These are phyloP conservation scores for Rhypophila decipiens DNA, from an alignment of 495 filamentous ascomycete species.

Conservation along the genomic window DNA sequence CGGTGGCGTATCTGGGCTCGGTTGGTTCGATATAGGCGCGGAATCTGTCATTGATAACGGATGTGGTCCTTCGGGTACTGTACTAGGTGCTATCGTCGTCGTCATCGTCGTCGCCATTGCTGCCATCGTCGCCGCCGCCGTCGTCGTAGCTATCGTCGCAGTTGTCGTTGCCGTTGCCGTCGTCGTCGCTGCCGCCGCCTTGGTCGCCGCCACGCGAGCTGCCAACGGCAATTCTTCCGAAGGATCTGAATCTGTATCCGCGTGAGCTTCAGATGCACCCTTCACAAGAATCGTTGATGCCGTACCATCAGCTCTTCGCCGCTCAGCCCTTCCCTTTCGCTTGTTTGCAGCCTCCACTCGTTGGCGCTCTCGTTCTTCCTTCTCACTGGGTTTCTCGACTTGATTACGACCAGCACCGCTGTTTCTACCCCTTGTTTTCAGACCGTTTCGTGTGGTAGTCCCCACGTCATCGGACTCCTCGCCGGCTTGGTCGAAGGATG, in stretches of 20 bases:
- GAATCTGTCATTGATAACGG: constrained; percentile 12
- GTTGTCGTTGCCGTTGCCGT: constrained; percentile 13
- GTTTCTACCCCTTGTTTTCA: constrained; percentile 56
- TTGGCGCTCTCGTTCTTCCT: constrained; percentile 65
- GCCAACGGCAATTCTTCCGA: constrained; percentile 51
- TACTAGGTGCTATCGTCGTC: background rate
- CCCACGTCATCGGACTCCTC: constrained; percentile 69
- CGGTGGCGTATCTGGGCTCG: constrained; percentile 50
- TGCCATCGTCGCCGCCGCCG: background rate
- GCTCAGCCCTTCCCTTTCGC: constrained; percentile 67
- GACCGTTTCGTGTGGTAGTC: constrained; percentile 41
- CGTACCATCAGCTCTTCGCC: constrained; percentile 71
- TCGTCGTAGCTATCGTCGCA: constrained; percentile 4
- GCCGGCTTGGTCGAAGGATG: constrained; percentile 35
- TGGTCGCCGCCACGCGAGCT: constrained; percentile 32
- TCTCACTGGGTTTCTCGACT: constrained; percentile 55
- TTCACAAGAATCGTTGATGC: constrained; percentile 13
- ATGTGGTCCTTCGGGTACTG: constrained; percentile 20
- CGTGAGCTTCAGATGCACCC: constrained; percentile 26
- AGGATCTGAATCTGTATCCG: constrained; percentile 49
- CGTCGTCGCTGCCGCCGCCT: constrained; percentile 17
- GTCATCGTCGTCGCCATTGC: constrained; percentile 13
- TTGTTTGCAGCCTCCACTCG: constrained; percentile 64
- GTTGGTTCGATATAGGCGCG: constrained; percentile 29
- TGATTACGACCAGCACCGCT: constrained; percentile 56